A percentile compares a stretch with the other conserved stretches of the same genome.
Conservation (phyloP, 768 basidiomycete genomes). For the Mycena epipterygia region DNA sequence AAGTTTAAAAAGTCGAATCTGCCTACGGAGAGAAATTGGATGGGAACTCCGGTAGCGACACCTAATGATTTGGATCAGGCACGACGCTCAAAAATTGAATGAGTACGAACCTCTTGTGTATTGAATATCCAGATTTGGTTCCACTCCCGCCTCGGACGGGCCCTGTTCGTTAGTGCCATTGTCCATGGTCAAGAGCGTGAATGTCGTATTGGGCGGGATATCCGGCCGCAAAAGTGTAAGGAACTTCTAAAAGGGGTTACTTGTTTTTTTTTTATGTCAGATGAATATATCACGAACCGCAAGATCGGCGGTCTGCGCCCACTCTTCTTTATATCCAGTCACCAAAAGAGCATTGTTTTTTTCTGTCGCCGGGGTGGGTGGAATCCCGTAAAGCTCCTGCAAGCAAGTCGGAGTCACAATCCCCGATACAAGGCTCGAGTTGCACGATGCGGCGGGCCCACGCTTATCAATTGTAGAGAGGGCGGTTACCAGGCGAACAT, state of each 20-base stretch:
- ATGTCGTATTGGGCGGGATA: constrained; percentile 31
- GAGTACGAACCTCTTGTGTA: constrained; percentile 18
- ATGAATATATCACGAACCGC: no score
- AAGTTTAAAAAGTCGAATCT: constrained; percentile 62
- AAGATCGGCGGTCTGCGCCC: constrained; percentile 25
- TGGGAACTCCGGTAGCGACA: constrained; percentile 46
- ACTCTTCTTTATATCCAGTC: constrained; percentile 35
- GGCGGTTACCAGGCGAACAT: not conserved
- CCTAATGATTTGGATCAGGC: constrained; percentile 59
- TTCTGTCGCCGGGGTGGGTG: constrained; percentile 37
- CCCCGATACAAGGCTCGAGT: no score
- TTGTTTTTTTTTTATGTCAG: no score
- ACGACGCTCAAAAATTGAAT: constrained; percentile 52
- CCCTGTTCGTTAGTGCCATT: constrained; percentile 17
- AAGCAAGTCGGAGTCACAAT: constrained; percentile 42
- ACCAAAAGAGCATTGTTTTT: constrained; percentile 36
- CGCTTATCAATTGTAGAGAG: constrained; percentile 20
- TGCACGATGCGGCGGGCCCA: constrained; percentile 14
- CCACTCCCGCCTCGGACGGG: constrained; percentile 12
- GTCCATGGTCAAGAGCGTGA: constrained; percentile 27
- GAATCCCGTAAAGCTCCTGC: constrained; percentile 41
- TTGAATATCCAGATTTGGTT: constrained; percentile 32
- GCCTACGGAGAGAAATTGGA: constrained; percentile 58
- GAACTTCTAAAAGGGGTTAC: constrained; percentile 31
- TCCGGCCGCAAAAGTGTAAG: constrained; percentile 31